Percentiles rank a stretch among this genome's conserved stretches.
phyloP scores from a whole-genome alignment of 1,139 yeast species.

The Yamadazyma sp. region DNA sequence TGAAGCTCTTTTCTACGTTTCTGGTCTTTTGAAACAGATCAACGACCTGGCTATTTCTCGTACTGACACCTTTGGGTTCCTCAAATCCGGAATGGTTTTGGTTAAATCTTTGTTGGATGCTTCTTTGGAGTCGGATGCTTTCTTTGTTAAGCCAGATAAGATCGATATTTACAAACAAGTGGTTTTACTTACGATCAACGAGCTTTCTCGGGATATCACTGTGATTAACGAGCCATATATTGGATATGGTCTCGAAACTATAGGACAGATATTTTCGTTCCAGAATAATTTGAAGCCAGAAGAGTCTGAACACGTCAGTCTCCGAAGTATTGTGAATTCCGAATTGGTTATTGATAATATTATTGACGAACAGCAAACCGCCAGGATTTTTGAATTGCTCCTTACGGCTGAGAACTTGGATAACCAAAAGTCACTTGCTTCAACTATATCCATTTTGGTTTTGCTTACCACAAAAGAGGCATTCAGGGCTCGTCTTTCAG shows the following conservation, averaged over 20 bases:
- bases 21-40: constrained; percentile 2
- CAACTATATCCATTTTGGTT: background rate
- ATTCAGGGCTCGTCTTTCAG: constrained; percentile 34
- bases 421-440: background rate
- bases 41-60: background rate
- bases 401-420: background rate
- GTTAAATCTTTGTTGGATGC: constrained; percentile 8
- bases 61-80: background rate
- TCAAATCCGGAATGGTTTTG: constrained; percentile 8
- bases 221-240: constrained; percentile 11
- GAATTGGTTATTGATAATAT: constrained; percentile 5
- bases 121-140: constrained; percentile 1
- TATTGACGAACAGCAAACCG: constrained; percentile 12
- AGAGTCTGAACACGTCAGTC: constrained; percentile 13
- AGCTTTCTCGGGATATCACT: constrained; percentile 3
- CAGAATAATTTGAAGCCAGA: constrained; percentile 40
- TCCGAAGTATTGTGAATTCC: constrained; percentile 13
- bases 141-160: background rate
- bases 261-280: constrained; percentile 49
- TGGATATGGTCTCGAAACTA: constrained; percentile 41
- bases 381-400: constrained; percentile 23
- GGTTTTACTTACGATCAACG: constrained; percentile 4
- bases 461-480: constrained; percentile 1
- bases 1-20: constrained; percentile 1
- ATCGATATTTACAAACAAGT: constrained; percentile 4